These are phyloP conservation scores for Cercospora zeina DNA, from an alignment of 2,329 filamentous ascomycete genomes.

Conservation along the genomic window DNA sequence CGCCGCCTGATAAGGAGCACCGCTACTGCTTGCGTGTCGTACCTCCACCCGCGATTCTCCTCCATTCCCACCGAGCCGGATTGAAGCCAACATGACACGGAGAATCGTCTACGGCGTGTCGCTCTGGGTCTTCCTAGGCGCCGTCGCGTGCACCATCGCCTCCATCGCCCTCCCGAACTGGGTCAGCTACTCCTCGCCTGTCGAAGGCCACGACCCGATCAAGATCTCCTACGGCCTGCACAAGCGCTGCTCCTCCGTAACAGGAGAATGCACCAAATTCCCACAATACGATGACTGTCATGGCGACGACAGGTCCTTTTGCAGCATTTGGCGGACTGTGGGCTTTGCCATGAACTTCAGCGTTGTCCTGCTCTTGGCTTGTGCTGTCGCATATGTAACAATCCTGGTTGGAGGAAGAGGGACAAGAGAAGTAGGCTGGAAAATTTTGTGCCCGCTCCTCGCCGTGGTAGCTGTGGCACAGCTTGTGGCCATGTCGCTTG, in stretches of 20 bases:
- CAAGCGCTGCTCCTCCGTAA: constrained; percentile 71
- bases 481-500: constrained; percentile 74
- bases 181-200: constrained; percentile 55
- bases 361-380: constrained; percentile 77
- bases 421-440: constrained; percentile 80
- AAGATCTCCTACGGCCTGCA: constrained; percentile 76
- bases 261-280: constrained; percentile 64
- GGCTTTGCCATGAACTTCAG: constrained; percentile 86
- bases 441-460: constrained; percentile 67
- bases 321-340: constrained; percentile 84
- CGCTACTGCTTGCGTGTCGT: no score
- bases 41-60: neutral
- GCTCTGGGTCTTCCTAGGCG: constrained; percentile 53
- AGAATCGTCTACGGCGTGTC: constrained; percentile 52
- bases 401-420: constrained; percentile 76
- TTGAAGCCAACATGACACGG: constrained; percentile 46
- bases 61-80: neutral
- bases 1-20: neutral
- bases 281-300: constrained; percentile 68
- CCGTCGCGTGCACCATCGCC: constrained; percentile 68
- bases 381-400: constrained; percentile 75
- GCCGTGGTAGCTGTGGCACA: constrained; percentile 66
- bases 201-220: constrained; percentile 49
- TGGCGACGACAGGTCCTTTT: constrained; percentile 71
- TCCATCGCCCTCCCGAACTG: constrained; percentile 70